Evolutionary conservation across 2,329 filamentous ascomycete genomes (phyloP), one percentile per base, ranked within the genome.

Genomic region (Xylaria sp.): DNA sequence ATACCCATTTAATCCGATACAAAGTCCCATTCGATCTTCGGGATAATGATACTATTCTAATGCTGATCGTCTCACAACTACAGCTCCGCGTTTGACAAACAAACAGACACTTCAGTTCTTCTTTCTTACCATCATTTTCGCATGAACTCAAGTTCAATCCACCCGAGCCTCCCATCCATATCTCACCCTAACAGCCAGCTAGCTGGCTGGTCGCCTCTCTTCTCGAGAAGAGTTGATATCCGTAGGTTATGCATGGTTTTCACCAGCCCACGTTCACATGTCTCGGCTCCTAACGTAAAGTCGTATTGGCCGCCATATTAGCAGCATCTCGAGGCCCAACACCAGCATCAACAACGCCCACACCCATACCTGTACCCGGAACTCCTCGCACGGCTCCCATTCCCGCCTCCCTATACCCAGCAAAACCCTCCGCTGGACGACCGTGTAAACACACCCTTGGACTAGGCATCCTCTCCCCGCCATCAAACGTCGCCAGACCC

Each of bases 1-100:
- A 75, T 76, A 73, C 74, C 68, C 68, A 66, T 56, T 63, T 73
- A 70, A 56, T 65, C 51, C 15, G 66, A 52, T 73, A 72, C 68
- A 72, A 65, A 64, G 63, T 68, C 52, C 48, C 20, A 32, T 59
- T 65, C 25, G 37, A 20, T 37, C 62, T 56, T 34, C 34, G 32
- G 34, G 23, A 37, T 62, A 67, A 56, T 23, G 44, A 71, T 71
- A 51, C 51, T 57, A 54, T 63, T 63, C 63, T 71, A 63, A 59
- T 20, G 15, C 44, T 67, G 28, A 34, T 34, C 28, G 1, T 59
- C 46, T 65, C 28, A 13, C 51, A 34, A n/a, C 54, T 50, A 39
- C 56, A 25, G 39, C n/a, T 70, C 28, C 15, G 37, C 15, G 44
- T 52, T 32, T 25, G 13, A 59, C 48, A 7, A 13, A 46, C 18